Base-by-base conservation (phyloP, 2,329 filamentous ascomycete genomes). In the Penicillium expansum region DNA sequence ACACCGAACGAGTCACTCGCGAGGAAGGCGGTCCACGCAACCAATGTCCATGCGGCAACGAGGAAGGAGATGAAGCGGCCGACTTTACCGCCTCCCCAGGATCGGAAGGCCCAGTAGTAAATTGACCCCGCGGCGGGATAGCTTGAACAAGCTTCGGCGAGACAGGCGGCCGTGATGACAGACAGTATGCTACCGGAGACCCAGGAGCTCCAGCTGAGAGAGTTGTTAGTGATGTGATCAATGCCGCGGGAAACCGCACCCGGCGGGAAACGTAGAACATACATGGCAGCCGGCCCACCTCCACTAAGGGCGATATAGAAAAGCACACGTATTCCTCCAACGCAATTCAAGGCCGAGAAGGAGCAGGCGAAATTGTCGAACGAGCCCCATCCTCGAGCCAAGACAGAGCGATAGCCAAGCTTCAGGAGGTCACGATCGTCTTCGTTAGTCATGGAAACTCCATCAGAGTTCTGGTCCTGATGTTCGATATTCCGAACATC, bases 21-120 rank as follows among this genome's bases (percentile, higher is more conserved):
- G 24, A 69, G 51, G 37, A 69, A 68, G 8, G 67, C 76, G 1
- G 81, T 83, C 81, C 81, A 83, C 0, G 81, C 81, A 2, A 80
- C 82, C 0, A 80, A 80, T 51, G 77, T 80, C 81, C 81, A 83
- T 76, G 80, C 82, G 0, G 81, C 81, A 8, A 82, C 80, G 16
- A 83, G 67, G 63, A 81, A 82, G 1, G 65, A 67, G 48, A 68
- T 29, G 65, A 82, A 76, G 3, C 63, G 62, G 9, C 62, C 65
- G 5, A 62, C 4, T 24, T 59, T 52, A 38, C 67, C 65, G 52
- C 64, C 65, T 39, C 66, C 65, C 62, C 58, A 67, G 0, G 68
- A 70, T 48, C 65, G 58, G 47, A 67, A 69, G n/a, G 66, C 68
- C 66, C 67, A 71, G 55, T 69, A 69, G 57, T 71, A 70, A 30